Base-by-base conservation (phyloP, 2,329 filamentous ascomycete genomes). In the Colletotrichum destructivum region DNA sequence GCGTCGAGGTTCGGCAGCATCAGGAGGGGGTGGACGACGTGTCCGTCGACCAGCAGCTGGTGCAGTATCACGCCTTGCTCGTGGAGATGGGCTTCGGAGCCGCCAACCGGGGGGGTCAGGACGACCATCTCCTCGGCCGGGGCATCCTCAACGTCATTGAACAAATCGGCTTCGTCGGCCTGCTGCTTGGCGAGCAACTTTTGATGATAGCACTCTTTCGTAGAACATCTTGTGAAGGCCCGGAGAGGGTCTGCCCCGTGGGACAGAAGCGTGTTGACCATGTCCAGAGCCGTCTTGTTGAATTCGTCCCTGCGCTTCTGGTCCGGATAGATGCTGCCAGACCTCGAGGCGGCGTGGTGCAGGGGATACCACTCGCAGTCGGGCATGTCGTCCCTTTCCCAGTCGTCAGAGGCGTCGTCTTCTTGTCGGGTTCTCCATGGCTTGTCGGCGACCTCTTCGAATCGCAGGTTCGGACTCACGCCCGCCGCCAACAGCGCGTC, bases 191-290 rank as follows among this genome's bases (percentile, higher is more conserved):
- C 23, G 11, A 38, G n/a, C 21, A 51, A 40, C 16, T 51, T 52
- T 11, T 60, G 55, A 16, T 60, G 23, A 21, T 44, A n/a, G 23
- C 57, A 62, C 4, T 63, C 61, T 57, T n/a, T 54, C n/a, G 21
- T 16, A 15, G 44, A n/a, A 31, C 55, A 51, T 15, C 26, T 42
- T 35, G 57, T 16, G 21, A 75, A 75, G 8, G 63, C 73, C 11
- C 71, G 74, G 31, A 76, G 77, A 0, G 77, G 79, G 60, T 79
- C 68, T 1, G 76, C 78, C 2, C 78, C 78, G 42, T 78, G 73
- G 0, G 74, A 65, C 16, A 80, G 62, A 3, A 79, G 57, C 1
- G 75, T 8, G 3, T 69, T 55, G 21, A 77, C 52, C 15, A 77
- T 40, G 8, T 3, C 26, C 5, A 6, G 52, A 11, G 26, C 60